These are phyloP conservation scores for Dionaea muscipula DNA, from an alignment of 179 eudicot species.

Conservation along the genomic window DNA sequence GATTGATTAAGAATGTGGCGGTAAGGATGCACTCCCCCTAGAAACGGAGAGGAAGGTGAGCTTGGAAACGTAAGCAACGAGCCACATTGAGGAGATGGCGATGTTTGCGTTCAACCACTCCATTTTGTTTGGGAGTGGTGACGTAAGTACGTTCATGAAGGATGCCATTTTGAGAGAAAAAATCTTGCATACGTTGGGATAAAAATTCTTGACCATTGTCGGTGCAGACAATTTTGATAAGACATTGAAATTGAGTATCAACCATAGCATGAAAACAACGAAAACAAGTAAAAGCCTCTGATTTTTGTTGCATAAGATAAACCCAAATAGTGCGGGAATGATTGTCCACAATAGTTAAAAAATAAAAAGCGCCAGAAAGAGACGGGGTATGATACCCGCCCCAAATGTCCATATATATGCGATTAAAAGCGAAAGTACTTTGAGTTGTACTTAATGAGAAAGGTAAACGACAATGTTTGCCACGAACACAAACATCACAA, in stretches of 20 bases:
- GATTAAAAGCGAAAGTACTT: not conserved
- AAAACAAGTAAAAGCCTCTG: not conserved
- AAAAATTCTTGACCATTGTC: not conserved
- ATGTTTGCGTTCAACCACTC: not conserved
- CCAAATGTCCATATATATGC: not conserved
- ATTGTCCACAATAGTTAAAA: not conserved
- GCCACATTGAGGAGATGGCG: not conserved
- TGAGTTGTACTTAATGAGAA: not conserved
- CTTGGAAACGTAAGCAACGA: not conserved
- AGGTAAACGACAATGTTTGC: not conserved
- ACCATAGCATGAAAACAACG: not conserved
- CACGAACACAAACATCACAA: not conserved
- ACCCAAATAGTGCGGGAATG: too few species aligned
- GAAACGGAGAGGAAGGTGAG: not conserved
- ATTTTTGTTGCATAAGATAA: too few species aligned
- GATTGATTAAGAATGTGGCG: not conserved
- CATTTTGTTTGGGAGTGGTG: not conserved
- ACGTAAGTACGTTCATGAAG: not conserved
- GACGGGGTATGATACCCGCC: not conserved
- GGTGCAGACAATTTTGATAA: not conserved
- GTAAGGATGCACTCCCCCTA: not conserved
- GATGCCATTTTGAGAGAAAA: not conserved
- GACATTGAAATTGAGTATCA: not conserved
- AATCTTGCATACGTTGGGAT: not conserved
- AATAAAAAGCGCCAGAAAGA: not conserved